Evolutionary conservation across 2,329 filamentous ascomycete genomes (phyloP), one percentile per base, ranked within the genome.

Genomic region (Alternaria arbusti): DNA sequence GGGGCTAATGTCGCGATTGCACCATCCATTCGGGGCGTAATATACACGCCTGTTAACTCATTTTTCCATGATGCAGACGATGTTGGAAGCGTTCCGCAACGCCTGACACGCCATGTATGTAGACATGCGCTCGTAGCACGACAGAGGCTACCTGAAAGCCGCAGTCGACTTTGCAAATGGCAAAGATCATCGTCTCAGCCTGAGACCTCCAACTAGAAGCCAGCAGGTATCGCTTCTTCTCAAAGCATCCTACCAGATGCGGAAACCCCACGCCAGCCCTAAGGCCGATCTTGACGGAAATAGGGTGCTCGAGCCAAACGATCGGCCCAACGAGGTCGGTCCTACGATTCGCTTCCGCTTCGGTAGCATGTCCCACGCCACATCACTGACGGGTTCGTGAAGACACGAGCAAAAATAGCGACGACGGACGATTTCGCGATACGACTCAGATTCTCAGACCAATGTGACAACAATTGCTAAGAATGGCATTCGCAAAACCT

Each of bases 261-360:
- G 61, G 70, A 13, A 66, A 64, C 66, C 60, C 66, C 67, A 72
- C 63, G 65, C 64, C 61, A 72, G 58, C 69, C 67, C 67, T 63
- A 64, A 57, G 55, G 70, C 57, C 59, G 65, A 70, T 72, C 66
- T 57, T 23, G 51, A 63, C 64, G n/a, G 54, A 68, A 68, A 54
- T 40, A 64, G 55, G 54, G 52, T 54, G 46, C 60, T 64, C 25
- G 49, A 52, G 55, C 55, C 57, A 57, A 52, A 49, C 17, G 47
- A 69, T 63, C 55, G 28, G 51, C 66, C 64, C 20, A 63, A 68
- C 63, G 61, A 55, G 59, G 66, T 57, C 62, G 52, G 45, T 36
- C 50, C 46, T 44, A 57, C 47, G 32, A 64, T 57, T 52, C 28
- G 44, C 52, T 66, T 63, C 62, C 46, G 60, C 25, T 26, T 61